Conservation (phyloP, 345 rosid genomes). For the Tarenaya hassleriana region DNA sequence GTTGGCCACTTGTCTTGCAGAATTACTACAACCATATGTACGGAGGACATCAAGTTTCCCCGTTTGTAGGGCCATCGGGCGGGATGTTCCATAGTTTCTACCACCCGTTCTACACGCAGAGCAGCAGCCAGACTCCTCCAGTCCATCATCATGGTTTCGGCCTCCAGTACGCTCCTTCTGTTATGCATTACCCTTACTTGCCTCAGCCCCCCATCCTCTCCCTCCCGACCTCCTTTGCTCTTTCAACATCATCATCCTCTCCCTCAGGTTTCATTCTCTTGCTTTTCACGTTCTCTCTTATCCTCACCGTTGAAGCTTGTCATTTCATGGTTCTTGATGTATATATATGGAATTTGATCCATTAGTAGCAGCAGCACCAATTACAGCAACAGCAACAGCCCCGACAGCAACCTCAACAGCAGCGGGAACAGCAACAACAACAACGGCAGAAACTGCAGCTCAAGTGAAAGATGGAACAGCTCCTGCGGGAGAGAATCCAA, state of each 20-base stretch:
- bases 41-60: slow-evolving; percentile 72
- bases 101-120: slow-evolving; percentile 61
- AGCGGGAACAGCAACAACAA: slow-evolving; percentile 21
- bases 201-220: slow-evolving; percentile 48
- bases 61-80: slow-evolving; percentile 58
- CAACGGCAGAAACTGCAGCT: slow-evolving; percentile 18
- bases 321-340: not conserved
- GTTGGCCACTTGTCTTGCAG: slow-evolving; percentile 51
- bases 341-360: too few relatives aligned
- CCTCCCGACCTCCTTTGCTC: slow-evolving; percentile 45
- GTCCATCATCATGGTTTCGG: slow-evolving; percentile 42
- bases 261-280: slow-evolving; percentile 34
- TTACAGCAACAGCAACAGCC: not conserved
- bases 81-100: slow-evolving; percentile 56
- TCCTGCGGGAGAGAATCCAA: too few relatives aligned
- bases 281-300: not conserved
- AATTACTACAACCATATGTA: slow-evolving; percentile 56
- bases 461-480: too few relatives aligned
- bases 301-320: not conserved
- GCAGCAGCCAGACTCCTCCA: slow-evolving; percentile 26
- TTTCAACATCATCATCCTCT: slow-evolving; percentile 24
- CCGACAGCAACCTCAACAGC: slow-evolving; percentile 20
- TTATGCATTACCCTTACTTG: slow-evolving; percentile 57
- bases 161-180: slow-evolving; percentile 54
- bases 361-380: too few relatives aligned